Evolutionary conservation across 306 rosid genomes (phyloP).

Genomic region (Rosa chinensis): DNA sequence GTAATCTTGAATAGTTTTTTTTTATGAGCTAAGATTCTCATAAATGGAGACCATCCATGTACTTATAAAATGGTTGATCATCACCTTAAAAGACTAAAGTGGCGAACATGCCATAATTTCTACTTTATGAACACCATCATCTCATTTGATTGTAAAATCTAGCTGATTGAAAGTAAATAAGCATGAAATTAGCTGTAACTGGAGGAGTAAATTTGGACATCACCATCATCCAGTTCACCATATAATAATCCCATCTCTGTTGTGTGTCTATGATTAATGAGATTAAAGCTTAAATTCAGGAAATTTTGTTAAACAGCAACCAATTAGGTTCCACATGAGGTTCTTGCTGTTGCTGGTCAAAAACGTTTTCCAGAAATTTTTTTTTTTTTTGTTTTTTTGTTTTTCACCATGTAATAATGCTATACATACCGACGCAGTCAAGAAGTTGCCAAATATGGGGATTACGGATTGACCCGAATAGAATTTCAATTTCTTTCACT

Average conservation of each 20-base stretch:
- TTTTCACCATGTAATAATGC: no score
- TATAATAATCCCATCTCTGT: neutral
- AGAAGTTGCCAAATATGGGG: no score
- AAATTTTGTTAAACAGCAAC: neutral
- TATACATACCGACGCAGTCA: no score
- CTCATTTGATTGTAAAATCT: neutral
- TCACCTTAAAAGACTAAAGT: slow-evolving; percentile 1
- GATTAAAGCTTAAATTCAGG: neutral
- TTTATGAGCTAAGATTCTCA: slow-evolving; percentile 30
- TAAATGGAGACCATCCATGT: slow-evolving; percentile 11
- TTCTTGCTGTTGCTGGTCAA: slow-evolving; percentile 33
- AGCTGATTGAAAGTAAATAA: neutral
- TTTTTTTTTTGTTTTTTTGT: neutral
- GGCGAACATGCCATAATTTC: slow-evolving; percentile 15
- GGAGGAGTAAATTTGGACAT: neutral
- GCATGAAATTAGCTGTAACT: neutral
- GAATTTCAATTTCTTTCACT: no score
- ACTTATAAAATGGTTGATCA: slow-evolving; percentile 1
- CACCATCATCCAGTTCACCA: neutral
- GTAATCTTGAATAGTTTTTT: slow-evolving; percentile 17
- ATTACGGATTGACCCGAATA: no score
- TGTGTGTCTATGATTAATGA: neutral
- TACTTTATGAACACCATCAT: slow-evolving; percentile 7
- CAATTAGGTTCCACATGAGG: slow-evolving; percentile 2
- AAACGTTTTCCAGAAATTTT: slow-evolving; percentile 27